A percentile compares a stretch with the other conserved stretches of the same genome.
Evolutionary conservation across 225 moss, liverwort and hornwort genomes (phyloP).

Genomic region (Bryum argenteum): DNA sequence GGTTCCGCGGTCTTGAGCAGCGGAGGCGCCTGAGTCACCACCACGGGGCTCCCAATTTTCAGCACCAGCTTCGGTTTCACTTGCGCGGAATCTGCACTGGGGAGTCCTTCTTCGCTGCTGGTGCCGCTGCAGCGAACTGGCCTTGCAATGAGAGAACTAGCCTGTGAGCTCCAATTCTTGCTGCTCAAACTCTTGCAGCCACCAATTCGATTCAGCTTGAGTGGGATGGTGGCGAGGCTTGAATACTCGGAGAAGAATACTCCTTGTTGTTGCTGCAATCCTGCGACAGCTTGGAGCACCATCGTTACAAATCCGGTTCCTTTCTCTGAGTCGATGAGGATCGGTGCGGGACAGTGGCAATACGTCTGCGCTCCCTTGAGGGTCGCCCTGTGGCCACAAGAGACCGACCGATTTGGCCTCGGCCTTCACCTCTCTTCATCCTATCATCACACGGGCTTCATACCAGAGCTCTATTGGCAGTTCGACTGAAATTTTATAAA

Average conservation of each 20-base stretch:
- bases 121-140: constrained; percentile 15
- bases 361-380: not conserved
- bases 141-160: not conserved
- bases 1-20: constrained; percentile 93
- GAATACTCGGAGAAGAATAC: not conserved
- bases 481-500: too few species aligned
- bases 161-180: constrained; percentile 7
- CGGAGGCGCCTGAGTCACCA: constrained; percentile 78
- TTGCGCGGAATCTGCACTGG: constrained; percentile 12
- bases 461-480: too few species aligned
- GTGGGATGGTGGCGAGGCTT: constrained; percentile 16
- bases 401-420: too few species aligned
- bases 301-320: not conserved
- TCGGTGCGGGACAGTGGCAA: not conserved
- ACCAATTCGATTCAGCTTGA: constrained; percentile 1
- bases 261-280: constrained; percentile 32
- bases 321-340: not conserved
- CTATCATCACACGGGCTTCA: too few species aligned
- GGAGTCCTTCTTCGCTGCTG: constrained; percentile 19
- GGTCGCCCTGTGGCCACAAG: not conserved
- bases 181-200: not conserved
- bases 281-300: constrained; percentile 37
- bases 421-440: too few species aligned
- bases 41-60: constrained; percentile 70
- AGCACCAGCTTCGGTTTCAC: constrained; percentile 34